Evolutionary conservation across 768 basidiomycete genomes (phyloP), one percentile per base, ranked within the genome.

Genomic region (Podaxis carcinomalis): DNA sequence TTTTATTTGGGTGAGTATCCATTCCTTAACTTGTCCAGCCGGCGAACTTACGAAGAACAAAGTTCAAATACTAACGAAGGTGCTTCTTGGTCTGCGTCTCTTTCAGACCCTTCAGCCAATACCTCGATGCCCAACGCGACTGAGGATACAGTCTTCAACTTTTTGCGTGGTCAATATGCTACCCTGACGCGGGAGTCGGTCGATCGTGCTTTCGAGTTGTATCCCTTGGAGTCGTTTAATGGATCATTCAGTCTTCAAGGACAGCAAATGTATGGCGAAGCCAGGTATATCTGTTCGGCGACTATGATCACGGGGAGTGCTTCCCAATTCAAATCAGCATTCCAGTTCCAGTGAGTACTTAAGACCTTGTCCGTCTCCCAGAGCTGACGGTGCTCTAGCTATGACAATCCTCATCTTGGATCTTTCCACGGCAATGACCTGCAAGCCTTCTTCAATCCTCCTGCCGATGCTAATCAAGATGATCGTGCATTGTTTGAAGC

Each of bases 241-340:
- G 66, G 63, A 7, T 75, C 73, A 5, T 70, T 77, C 36, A 74
- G 75, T 56, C 67, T 75, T 7, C 77, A 78, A 61, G 77, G 72
- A 7, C 76, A 78, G 54, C 76, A 77, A 62, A 79, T 80, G 75
- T 80, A 79, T 61, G 78, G 78, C 32, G 78, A 80, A 58, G 70
- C 70, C 54, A 65, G 78, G 52, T 79, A 77, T 54, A 78, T 80
- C n/a, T 80, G 78, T 61, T 73, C 73, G 6, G 76, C 78, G 10
- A 64, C 65, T 10, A 64, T 78, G 68, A 72, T 80, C 47, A 64
- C 73, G 0, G 72, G 70, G 7, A 68, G 69, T 51, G 68, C 59
- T n/a, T 58, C 54, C 14, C 55, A 35, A 1, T 44, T 27, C 14
- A 54, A 57, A 37, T 46, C 56, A 7, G 66, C 74, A 0, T 78